Evolutionary conservation across 2,329 filamentous ascomycete species (phyloP).

Genomic region (Aspergillus intermedius): DNA sequence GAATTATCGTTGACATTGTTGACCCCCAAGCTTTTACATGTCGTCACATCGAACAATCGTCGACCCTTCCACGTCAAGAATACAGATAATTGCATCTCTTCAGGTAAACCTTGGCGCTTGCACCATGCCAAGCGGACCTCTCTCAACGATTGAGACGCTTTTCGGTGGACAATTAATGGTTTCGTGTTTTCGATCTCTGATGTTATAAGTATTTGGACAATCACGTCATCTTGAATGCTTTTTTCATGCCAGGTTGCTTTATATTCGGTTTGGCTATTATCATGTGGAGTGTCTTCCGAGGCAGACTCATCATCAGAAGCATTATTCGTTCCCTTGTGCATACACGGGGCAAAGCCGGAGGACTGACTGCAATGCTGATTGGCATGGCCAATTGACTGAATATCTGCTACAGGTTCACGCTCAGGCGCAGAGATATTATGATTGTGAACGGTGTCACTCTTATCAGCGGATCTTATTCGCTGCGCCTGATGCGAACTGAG

Average conservation of each 20-base stretch:
- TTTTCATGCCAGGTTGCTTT: not conserved
- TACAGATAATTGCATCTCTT: slow-evolving; percentile 48
- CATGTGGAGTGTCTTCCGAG: not conserved
- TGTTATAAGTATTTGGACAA: slow-evolving; percentile 60
- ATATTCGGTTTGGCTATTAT: not conserved
- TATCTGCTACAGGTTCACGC: not conserved
- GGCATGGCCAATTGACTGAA: not conserved
- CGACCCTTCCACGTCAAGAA: slow-evolving; percentile 75
- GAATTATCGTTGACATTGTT: slow-evolving; percentile 12
- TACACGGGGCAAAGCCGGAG: not conserved
- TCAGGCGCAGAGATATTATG: not conserved
- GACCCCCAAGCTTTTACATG: slow-evolving; percentile 62
- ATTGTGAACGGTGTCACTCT: not conserved
- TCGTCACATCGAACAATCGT: slow-evolving; percentile 69
- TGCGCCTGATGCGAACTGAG: not conserved
- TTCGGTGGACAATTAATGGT: slow-evolving; percentile 58
- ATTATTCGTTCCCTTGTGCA: not conserved
- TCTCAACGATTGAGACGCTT: slow-evolving; percentile 60
- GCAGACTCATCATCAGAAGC: not conserved
- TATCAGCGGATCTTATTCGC: not conserved
- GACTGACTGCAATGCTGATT: not conserved
- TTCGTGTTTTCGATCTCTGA: slow-evolving; percentile 58
- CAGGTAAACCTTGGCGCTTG: slow-evolving; percentile 50
- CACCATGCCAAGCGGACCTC: slow-evolving; percentile 67
- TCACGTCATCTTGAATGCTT: slow-evolving; percentile 35